phyloP scores from a whole-genome alignment of 2,329 filamentous ascomycete species.

The Aspergillus japonicus region DNA sequence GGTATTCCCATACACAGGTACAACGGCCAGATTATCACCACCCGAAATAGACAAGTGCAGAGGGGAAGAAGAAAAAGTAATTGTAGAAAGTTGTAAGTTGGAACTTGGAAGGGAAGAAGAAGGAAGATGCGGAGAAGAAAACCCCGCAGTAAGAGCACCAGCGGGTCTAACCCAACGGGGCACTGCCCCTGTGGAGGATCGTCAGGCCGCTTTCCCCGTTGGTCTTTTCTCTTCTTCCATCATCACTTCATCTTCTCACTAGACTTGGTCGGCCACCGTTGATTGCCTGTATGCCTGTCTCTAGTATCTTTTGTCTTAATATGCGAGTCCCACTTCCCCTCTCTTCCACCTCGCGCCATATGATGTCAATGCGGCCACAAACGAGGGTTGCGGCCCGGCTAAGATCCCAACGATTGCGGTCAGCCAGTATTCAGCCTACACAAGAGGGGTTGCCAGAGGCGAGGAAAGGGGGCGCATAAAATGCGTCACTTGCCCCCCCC shows the following conservation, averaged over 20 bases:
- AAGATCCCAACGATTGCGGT: neutral
- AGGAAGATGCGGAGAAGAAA: constrained; percentile 2
- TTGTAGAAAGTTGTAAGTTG: neutral
- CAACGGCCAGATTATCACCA: neutral
- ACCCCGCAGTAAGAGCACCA: neutral
- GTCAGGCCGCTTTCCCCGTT: neutral
- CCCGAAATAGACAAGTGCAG: neutral
- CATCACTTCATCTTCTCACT: neutral
- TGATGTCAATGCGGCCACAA: neutral
- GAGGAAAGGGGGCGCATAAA: neutral
- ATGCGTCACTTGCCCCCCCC: constrained; percentile 1
- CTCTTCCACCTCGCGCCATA: neutral
- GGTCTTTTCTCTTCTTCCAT: neutral
- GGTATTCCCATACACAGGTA: neutral
- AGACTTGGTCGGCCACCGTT: neutral
- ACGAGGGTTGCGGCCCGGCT: neutral
- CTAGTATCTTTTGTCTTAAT: neutral
- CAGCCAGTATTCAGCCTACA: constrained; percentile 1
- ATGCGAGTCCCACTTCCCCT: neutral
- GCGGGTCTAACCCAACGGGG: neutral
- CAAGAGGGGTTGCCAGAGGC: neutral
- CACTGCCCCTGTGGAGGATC: constrained; percentile 10
- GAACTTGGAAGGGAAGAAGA: neutral
- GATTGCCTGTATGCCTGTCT: neutral
- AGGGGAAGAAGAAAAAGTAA: neutral